Evolutionary conservation across 2,329 filamentous ascomycete species (phyloP), one percentile per base, ranked within the genome.

Genomic region (Sarocladium oryzae): DNA sequence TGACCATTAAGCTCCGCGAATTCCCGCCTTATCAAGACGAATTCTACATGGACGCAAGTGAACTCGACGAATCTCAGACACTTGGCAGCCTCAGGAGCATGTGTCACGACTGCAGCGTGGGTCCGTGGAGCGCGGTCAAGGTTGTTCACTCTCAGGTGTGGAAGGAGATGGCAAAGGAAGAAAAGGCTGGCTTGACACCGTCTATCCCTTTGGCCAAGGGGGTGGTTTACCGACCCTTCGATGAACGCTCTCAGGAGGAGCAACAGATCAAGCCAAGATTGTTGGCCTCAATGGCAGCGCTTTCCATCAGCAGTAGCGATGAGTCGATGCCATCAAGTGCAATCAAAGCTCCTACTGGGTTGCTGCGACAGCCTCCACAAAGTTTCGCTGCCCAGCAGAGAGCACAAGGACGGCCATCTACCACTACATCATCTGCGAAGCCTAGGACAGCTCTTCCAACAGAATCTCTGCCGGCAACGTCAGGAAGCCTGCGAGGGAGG

Each of bases 351-450:
- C 66, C 70, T 0, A 64, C 70, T 0, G 72, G 71, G 4, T 64
- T 81, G 4, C 62, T 82, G 20, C 71, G 74, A 32, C 76, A 73
- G 32, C 78, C 74, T 2, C 79, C 79, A 9, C 81, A 85, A 60
- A 85, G 82, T 61, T 85, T 84, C 63, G 82, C 82, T 11, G 82
- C 82, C 3, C 82, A 85, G 57, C 82, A 85, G 57, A 69, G 82
- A 56, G 78, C 79, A 21, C 80, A 82, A 55, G 72, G 72, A 56
- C 73, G 72, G 52, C 74, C 78, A 5, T 30, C 63, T 3, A 54
- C 60, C 9, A 49, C 56, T 18, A 40, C 60, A 15, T 46, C 56
- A n/a, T 46, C 58, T 15, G 50, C 59, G 15, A 67, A 55, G 36
- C 49, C 64, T 6, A 65, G 59, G 28, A 51, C 60, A 16, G 50